Evolutionary conservation across 2,329 filamentous ascomycete species (phyloP).

Genomic region (Aureobasidium lini): DNA sequence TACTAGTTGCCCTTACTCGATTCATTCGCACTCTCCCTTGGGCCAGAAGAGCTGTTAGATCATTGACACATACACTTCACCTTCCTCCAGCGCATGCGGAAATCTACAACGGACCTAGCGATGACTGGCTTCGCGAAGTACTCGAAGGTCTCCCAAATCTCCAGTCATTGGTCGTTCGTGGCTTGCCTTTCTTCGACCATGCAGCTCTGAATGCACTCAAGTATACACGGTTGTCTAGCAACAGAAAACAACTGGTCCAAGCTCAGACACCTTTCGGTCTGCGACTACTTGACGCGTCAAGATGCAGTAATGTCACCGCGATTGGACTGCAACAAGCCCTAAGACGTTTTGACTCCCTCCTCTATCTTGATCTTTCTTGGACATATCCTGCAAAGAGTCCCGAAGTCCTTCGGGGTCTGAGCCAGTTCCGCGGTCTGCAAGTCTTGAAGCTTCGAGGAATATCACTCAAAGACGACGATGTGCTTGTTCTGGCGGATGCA

Average conservation of each 20-base stretch:
- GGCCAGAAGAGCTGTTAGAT: slow-evolving; percentile 45
- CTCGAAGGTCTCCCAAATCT: slow-evolving; percentile 51
- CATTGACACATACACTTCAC: slow-evolving; percentile 54
- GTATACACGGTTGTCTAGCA: slow-evolving; percentile 14
- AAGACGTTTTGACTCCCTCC: slow-evolving; percentile 44
- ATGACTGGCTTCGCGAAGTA: slow-evolving; percentile 53
- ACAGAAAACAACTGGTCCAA: background rate
- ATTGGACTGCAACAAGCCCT: slow-evolving; percentile 46
- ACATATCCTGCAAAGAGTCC: slow-evolving; percentile 24
- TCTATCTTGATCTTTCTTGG: slow-evolving; percentile 53
- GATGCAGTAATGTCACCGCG: slow-evolving; percentile 52
- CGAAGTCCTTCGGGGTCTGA: slow-evolving; percentile 40
- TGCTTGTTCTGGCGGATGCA: slow-evolving; percentile 44
- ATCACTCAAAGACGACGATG: slow-evolving; percentile 46
- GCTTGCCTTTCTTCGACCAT: slow-evolving; percentile 56
- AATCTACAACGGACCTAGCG: slow-evolving; percentile 51
- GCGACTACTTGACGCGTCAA: slow-evolving; percentile 49
- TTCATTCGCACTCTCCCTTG: slow-evolving; percentile 51
- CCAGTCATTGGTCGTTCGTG: slow-evolving; percentile 52
- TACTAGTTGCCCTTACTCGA: slow-evolving; percentile 48
- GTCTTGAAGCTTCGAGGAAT: slow-evolving; percentile 50
- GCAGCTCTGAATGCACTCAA: slow-evolving; percentile 46
- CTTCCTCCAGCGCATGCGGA: slow-evolving; percentile 54
- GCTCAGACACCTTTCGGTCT: slow-evolving; percentile 35
- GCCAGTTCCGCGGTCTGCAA: slow-evolving; percentile 43